Evolutionary conservation across 768 basidiomycete genomes (phyloP).

Genomic region (Mycena floridula): DNA sequence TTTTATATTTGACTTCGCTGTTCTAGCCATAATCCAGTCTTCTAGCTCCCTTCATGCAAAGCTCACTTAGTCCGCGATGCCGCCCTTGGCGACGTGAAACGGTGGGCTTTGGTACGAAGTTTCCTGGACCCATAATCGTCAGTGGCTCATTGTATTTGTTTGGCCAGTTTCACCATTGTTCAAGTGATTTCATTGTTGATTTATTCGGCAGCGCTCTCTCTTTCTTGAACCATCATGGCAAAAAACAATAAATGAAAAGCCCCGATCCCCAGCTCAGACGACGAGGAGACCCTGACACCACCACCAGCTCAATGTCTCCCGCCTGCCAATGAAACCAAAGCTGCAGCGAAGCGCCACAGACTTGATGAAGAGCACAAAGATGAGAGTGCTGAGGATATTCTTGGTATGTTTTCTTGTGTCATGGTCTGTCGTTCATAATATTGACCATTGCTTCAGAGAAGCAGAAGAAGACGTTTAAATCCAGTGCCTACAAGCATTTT

Average conservation of each 20-base stretch:
- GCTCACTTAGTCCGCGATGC: no score
- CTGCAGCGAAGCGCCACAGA: neutral
- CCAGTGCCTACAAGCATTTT: neutral
- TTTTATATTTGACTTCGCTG: no score
- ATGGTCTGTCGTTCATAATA: neutral
- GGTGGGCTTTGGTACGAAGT: no score
- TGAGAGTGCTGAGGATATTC: neutral
- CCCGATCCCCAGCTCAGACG: neutral
- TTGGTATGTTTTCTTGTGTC: neutral
- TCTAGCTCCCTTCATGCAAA: no score
- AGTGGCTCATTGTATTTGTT: no score
- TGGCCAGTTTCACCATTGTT: no score
- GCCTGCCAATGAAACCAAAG: neutral
- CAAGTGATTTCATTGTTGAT: no score
- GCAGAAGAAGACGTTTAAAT: neutral
- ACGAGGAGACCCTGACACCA: neutral
- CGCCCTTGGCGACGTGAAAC: no score
- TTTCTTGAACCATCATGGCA: no score
- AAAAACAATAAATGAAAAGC: neutral
- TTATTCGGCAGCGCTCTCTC: no score
- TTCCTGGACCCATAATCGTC: no score
- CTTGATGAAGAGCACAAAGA: neutral
- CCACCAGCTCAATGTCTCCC: neutral
- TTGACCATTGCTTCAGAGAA: neutral
- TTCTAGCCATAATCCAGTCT: no score